These are phyloP conservation scores for Boletus subluridellus DNA, from an alignment of 1,284 basidiomycete genomes.

Conservation along the genomic window DNA sequence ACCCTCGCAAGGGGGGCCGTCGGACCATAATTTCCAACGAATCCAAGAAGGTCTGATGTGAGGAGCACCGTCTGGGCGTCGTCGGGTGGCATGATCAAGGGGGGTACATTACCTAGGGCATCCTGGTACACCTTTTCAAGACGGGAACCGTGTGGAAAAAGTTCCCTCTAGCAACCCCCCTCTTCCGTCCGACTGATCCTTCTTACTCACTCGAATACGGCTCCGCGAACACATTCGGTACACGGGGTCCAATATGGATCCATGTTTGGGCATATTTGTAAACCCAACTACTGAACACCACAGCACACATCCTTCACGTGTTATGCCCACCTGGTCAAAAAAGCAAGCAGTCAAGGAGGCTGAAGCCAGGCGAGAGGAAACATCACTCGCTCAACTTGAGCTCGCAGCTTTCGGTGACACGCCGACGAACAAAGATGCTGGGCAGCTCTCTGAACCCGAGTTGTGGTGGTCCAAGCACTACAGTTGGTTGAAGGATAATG, in stretches of 20 bases:
- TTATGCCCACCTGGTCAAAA: no score
- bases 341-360: background rate
- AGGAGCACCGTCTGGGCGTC: slow-evolving; percentile 3
- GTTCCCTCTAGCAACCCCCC: background rate
- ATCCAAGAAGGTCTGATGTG: background rate
- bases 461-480: slow-evolving; percentile 33
- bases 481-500: slow-evolving; percentile 24
- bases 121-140: background rate
- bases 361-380: background rate
- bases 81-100: slow-evolving; percentile 11
- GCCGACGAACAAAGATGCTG: background rate
- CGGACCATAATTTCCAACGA: background rate
- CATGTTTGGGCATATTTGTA: no score
- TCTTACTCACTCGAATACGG: no score
- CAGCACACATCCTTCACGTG: no score
- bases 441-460: slow-evolving; percentile 7
- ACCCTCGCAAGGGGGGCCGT: background rate
- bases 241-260: no score
- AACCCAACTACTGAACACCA: no score
- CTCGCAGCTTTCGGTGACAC: background rate
- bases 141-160: background rate
- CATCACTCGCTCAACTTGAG: slow-evolving; percentile 1
- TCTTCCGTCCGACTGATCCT: no score
- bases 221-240: no score
- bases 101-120: background rate